Evolutionary conservation across 306 rosid genomes (phyloP), one percentile per base, ranked within the genome.

Genomic region (Oemleria cerasiformis): DNA sequence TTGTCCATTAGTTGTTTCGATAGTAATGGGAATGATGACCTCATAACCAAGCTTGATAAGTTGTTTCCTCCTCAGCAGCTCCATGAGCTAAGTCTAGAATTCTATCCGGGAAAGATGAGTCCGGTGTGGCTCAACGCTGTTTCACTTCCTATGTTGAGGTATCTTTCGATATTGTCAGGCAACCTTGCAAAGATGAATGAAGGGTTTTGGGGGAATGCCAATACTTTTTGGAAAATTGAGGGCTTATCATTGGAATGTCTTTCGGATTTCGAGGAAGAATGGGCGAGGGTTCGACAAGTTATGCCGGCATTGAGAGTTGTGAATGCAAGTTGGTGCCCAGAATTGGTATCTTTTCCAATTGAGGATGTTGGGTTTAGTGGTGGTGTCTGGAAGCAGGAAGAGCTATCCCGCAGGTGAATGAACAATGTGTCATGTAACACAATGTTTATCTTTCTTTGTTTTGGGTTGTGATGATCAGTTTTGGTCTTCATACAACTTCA

Each of bases 111-210:
- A 56, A 65, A 65, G 77, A 50, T 51, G 2, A 65, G 80, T 65
- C 77, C 80, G 36, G 67, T 17, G 8, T 75, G 84, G 84, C 80
- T 80, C 45, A 80, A 66, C 47, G 80, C 84, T 34, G 66, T 71
- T 3, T 80, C 80, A 34, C 84, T 80, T 51, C 84, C 77, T 36
- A 50, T 66, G 58, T 66, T 80, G 38, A 59, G 36, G 57, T 75
- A 43, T 68, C 63, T 80, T 9, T 80, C 77, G n/a, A 71, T 80
- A 49, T 50, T 74, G 34, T 75, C 84, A 0, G 80, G 80, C 21
- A 66, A 75, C 66, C 73, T 75, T 49, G 57, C 59, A 23, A 56
- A 25, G 61, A 50, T 75, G 70, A 53, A 60, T 51, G 14, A 21
- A 20, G 39, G 55, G 11, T 80, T 80, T 54, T 75, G 67, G 80